Evolutionary conservation across 2,329 filamentous ascomycete genomes (phyloP).

Genomic region (Penicillium sp.): DNA sequence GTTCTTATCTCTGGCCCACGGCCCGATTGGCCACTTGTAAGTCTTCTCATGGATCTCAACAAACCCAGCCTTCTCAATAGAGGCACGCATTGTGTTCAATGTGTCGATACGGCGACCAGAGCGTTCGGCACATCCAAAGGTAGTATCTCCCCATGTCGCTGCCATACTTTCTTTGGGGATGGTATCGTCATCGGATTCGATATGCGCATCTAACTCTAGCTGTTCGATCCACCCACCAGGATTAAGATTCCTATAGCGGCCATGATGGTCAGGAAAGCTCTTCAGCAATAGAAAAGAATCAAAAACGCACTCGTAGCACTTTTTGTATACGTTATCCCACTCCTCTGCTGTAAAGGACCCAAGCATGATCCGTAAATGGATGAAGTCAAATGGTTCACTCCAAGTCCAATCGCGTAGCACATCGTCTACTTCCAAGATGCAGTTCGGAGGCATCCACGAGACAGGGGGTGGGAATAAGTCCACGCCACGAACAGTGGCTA

Average conservation of each 20-base stretch:
- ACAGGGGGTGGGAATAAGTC: constrained; percentile 8
- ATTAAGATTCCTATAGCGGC: constrained; percentile 3
- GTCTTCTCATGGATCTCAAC: constrained; percentile 3
- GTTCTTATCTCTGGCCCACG: constrained; percentile 4
- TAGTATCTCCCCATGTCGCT: not conserved
- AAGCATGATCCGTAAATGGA: constrained; percentile 10
- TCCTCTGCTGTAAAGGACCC: constrained; percentile 1
- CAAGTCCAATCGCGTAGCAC: constrained; percentile 9
- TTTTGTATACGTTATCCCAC: constrained; percentile 1
- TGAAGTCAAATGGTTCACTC: constrained; percentile 9
- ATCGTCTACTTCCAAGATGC: constrained; percentile 12
- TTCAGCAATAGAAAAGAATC: too few species aligned
- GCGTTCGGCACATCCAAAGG: not conserved
- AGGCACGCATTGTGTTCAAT: constrained; percentile 3
- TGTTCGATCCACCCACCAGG: constrained; percentile 12
- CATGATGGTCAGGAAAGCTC: too few species aligned
- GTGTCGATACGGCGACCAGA: constrained; percentile 3
- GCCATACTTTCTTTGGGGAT: not conserved
- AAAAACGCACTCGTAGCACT: constrained; percentile 2
- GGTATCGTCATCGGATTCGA: constrained; percentile 3
- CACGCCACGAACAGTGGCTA: constrained; percentile 8
- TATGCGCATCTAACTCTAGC: not conserved
- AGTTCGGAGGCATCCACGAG: constrained; percentile 10
- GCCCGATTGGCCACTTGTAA: constrained; percentile 8
- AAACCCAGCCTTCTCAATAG: constrained; percentile 5